Evolutionary conservation across 2,329 filamentous ascomycete species (phyloP), one percentile per base, ranked within the genome.

Genomic region (Colletotrichum gigasporum): DNA sequence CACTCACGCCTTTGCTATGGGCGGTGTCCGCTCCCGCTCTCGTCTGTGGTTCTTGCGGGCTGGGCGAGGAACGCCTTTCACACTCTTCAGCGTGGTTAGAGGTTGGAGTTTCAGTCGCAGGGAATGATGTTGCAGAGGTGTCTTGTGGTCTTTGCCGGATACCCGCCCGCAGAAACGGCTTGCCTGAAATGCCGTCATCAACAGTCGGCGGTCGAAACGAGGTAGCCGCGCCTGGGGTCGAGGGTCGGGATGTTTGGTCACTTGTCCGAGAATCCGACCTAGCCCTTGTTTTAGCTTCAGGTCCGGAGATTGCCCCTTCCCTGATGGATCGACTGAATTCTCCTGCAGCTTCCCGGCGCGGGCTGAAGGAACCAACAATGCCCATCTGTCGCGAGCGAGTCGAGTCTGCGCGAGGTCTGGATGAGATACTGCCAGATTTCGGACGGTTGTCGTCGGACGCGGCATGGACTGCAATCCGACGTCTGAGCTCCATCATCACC

Each of bases 101-200:
- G 11, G 11, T 55, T 5, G 28, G 18, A 14, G 16, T 47, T 7
- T 54, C 60, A 5, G 24, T 24, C 11, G 53, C 41, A 18, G 74
- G 71, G 10, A 75, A 62, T 6, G 58, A 53, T 5, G 41, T 55
- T 3, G 41, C 44, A 28, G 39, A 41, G 12, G 12, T 20, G 42
- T 63, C 60, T 28, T 24, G 63, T 14, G 48, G 60, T 41, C 28
- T 73, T 68, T 16, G 76, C 75, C 2, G 75, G 71, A 12, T 74
- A 77, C 30, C 74, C 75, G 14, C 83, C 22, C 84, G 78, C 11
- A 84, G 73, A 68, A 87, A 87, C 0, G 85, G 85, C 65, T 75
- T 84, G 20, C 85, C 84, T 6, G 84, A 82, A 26, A 87, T 85
- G 9, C 85, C 85, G 67, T 86, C 83, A 53, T 83, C 79, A 6